Conservation (phyloP, 345 rosid genomes). For the Populus simonii region DNA sequence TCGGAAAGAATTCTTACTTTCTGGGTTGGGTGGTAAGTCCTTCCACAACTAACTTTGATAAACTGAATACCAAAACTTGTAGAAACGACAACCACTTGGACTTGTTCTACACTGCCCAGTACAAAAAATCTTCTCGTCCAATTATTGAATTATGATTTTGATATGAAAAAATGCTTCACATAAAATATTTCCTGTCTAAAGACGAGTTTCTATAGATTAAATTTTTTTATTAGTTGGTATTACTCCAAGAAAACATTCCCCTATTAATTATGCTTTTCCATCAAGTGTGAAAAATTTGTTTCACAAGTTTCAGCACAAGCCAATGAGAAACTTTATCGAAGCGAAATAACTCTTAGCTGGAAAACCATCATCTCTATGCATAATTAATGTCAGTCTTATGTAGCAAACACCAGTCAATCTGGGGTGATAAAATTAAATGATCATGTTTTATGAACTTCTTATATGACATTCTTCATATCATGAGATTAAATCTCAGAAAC, state of each 20-base stretch:
- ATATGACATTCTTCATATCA: not conserved
- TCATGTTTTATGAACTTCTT: not conserved
- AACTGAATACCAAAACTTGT: not conserved
- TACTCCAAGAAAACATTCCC: not conserved
- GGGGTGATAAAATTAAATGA: not conserved
- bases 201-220: not conserved
- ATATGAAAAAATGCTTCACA: not conserved
- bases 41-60: not conserved
- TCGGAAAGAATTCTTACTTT: conserved; percentile 26
- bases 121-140: too few species aligned
- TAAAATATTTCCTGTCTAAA: not conserved
- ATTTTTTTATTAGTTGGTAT: too few species aligned
- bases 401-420: not conserved
- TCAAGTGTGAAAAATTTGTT: not conserved
- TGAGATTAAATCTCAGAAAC: not conserved
- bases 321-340: not conserved
- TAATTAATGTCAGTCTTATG: not conserved
- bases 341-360: not conserved
- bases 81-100: not conserved
- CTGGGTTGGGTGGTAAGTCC: conserved; percentile 31
- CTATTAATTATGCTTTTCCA: not conserved
- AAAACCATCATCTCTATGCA: not conserved
- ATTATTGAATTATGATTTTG: not conserved
- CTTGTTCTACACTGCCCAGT: not conserved
- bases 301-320: not conserved